Base-by-base conservation (phyloP, 1,284 basidiomycete species). In the Pseudozyma sp. region DNA sequence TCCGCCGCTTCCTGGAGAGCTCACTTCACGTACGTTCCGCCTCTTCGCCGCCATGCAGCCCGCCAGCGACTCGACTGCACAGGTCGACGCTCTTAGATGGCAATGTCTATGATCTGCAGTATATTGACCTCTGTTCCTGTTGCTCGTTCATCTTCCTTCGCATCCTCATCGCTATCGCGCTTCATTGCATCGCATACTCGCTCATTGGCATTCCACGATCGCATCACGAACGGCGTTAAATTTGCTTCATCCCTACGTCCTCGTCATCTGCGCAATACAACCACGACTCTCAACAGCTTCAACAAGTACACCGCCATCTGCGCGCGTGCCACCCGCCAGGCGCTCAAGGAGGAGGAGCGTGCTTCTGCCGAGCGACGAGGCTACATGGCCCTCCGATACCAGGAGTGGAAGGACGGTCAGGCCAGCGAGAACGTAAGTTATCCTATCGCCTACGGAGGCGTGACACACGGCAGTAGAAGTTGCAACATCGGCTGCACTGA, bases 241-340 rank as follows among this genome's bases (percentile, higher is more conserved):
- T 24, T 24, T 24, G 24, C 24, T 24, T 24, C 24, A 24, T 24
- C 24, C 17, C 34, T 30, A 17, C 34, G 24, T 17, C 9, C 9
- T 37, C 11, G 10, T 8, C n/a, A 14, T 24, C 29, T 35, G 30
- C 52, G 40, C 34, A 58, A 33, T 46, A 7, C 49, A 33, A 31
- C 31, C 19, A 19, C 31, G 39, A 13, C 30, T 43, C 31, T 19
- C 40, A 51, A 43, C 79, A 86, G 85, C 61, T 86, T 84, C 85
- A 86, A 85, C 85, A 85, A 85, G 83, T 86, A 85, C 83, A 83
- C 85, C 61, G 69, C 78, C 55, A 81, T 86, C 75, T 81, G 81
- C 50, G 84, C 84, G 14, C 83, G 84, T 35, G 85, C 85, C 31
- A 85, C 85, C 48, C 84, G 85, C 51, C 78, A 82, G 66, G 83